These are phyloP conservation scores for Diversispora epigaea DNA, from an alignment of 192 early-diverging fungal species.

Conservation along the genomic window DNA sequence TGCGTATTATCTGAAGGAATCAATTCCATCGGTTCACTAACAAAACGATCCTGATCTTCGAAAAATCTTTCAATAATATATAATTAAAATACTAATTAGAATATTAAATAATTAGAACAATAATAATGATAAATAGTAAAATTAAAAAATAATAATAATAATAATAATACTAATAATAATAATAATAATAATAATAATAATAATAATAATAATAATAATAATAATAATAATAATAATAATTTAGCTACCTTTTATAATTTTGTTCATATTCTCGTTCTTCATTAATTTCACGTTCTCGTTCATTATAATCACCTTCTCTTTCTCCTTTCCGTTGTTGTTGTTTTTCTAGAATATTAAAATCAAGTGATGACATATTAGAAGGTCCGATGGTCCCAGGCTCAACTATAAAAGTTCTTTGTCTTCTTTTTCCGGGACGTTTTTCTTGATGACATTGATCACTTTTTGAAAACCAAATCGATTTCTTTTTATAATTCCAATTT, in stretches of 20 bases:
- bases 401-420: neutral
- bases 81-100: too few species aligned
- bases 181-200: too few species aligned
- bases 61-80: too few species aligned
- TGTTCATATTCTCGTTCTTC: too few species aligned
- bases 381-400: neutral
- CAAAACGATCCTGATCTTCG: neutral
- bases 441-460: constrained; percentile 3
- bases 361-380: constrained; percentile 6
- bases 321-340: neutral
- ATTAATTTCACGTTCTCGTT: neutral
- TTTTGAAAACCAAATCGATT: constrained; percentile 10
- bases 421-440: too few species aligned
- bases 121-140: too few species aligned
- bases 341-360: neutral
- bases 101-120: too few species aligned
- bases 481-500: constrained; percentile 27
- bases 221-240: too few species aligned
- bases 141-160: too few species aligned
- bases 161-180: too few species aligned
- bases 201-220: too few species aligned
- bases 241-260: too few species aligned
- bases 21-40: constrained; percentile 1
- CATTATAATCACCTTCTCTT: neutral
- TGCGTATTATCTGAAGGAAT: neutral